Evolutionary conservation across 2,329 filamentous ascomycete species (phyloP), one percentile per base, ranked within the genome.

Genomic region (Talaromyces sp.): DNA sequence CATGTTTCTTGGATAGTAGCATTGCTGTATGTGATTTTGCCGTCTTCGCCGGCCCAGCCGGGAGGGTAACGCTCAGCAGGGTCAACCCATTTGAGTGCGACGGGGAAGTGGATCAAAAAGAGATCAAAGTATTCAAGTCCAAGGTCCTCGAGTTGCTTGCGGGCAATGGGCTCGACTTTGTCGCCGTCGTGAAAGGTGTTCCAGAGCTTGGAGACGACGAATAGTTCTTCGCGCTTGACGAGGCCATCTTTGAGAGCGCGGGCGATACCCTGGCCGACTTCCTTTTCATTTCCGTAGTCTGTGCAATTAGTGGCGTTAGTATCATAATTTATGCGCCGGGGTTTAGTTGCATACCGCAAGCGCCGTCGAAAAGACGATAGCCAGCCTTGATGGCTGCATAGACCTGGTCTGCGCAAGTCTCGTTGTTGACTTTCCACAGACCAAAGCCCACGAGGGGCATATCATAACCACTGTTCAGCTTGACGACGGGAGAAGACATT

Each of bases 141-240:
- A 88, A 91, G 94, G 83, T 94, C 90, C 70, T 87, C 85, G 67
- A 93, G 87, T 81, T 93, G 90, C 75, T 88, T 89, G 78, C 87
- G 87, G 78, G 83, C 85, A 75, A 95, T 92, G 65, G 88, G 88
- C 79, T 89, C 87, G 68, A 94, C 91, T 71, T 85, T 85, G 71
- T 94, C 88, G 71, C 84, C 84, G 73, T 94, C 90, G 83, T 96
- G 92, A 86, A 93, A 96, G 70, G 88, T 89, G 82, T 94, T 93
- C 92, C 93, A 96, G 65, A 97, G 89, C 84, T 96, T 97, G 79
- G 90, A 92, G 69, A 93, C 90, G 75, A 97, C 88, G 86, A 96
- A 96, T 76, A 96, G 90, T 27, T 97, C 92, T 79, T 91, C 87
- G 66, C 91, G 89, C 83, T 89, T 92, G 71, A 93, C 90, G 65